Evolutionary conservation across 352 stramenopile genomes (phyloP).

Genomic region (Phytophthora litchii): DNA sequence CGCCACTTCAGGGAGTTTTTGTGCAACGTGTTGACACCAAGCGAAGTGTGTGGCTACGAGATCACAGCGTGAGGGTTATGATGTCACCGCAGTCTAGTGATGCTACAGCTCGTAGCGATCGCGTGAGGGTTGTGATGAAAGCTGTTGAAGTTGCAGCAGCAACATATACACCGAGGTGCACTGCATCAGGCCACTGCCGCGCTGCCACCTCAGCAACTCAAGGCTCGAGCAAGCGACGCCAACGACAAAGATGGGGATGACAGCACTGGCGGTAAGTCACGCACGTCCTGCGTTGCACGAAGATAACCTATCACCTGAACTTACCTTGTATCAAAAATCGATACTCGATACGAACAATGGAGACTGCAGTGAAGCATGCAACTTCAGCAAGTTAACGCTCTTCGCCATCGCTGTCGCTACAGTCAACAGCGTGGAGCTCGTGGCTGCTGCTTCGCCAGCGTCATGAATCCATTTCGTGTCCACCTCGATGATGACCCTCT

Average conservation of each 20-base stretch:
- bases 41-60: not conserved
- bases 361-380: not conserved
- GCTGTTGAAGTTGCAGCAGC: not conserved
- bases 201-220: conserved; percentile 17
- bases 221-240: conserved; percentile 21
- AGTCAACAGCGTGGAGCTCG: not conserved
- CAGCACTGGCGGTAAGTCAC: conserved; percentile 20
- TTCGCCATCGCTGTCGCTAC: not conserved
- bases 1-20: conserved; percentile 10
- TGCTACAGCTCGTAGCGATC: too few species aligned
- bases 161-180: too few species aligned
- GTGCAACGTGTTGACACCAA: conserved; percentile 16
- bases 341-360: not conserved
- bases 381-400: not conserved
- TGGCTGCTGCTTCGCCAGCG: conserved; percentile 11
- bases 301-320: conserved; percentile 3
- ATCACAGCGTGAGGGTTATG: conserved; percentile 17
- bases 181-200: conserved; percentile 12
- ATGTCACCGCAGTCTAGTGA: conserved; percentile 3
- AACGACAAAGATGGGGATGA: conserved; percentile 22
- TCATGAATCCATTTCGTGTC: conserved; percentile 39
- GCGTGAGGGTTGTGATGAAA: too few species aligned
- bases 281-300: conserved; percentile 1
- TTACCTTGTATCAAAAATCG: not conserved
- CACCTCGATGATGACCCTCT: conserved; percentile 5